phyloP scores from a whole-genome alignment of 306 rosid genomes.

The Vigna trinervia region DNA sequence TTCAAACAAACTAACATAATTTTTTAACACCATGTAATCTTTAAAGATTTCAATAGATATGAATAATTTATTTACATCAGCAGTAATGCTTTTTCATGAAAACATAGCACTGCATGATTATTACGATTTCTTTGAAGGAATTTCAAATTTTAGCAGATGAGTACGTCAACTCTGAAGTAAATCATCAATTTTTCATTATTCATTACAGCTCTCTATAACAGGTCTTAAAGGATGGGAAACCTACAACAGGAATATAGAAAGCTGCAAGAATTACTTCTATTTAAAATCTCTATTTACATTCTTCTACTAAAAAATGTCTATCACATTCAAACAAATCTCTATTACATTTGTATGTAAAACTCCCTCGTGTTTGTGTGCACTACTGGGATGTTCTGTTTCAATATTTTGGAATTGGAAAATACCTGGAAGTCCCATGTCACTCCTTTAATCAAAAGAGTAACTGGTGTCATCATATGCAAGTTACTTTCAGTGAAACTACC shows the following conservation, averaged over 20 bases:
- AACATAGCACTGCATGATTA: not conserved
- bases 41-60: not conserved
- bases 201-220: constrained; percentile 18
- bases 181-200: not conserved
- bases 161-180: constrained; percentile 11
- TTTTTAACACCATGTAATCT: no score
- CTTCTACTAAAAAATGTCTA: constrained; percentile 16
- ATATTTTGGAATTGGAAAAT: not conserved
- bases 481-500: constrained; percentile 41
- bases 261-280: constrained; percentile 31
- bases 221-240: constrained; percentile 16
- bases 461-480: constrained; percentile 37
- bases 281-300: constrained; percentile 37
- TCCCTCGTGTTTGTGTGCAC: constrained; percentile 18
- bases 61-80: not conserved
- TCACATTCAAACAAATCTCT: not conserved
- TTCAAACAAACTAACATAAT: not conserved
- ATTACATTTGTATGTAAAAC: constrained; percentile 22
- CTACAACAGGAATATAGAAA: constrained; percentile 30
- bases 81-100: not conserved
- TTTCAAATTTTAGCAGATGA: constrained; percentile 14
- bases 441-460: not conserved
- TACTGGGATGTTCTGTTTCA: constrained; percentile 27
- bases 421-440: constrained; percentile 29
- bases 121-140: not conserved